Percentiles rank a stretch among this genome's conserved stretches.
Conservation (phyloP, 441 rosid species). For the Gossypium schwendimanii region DNA sequence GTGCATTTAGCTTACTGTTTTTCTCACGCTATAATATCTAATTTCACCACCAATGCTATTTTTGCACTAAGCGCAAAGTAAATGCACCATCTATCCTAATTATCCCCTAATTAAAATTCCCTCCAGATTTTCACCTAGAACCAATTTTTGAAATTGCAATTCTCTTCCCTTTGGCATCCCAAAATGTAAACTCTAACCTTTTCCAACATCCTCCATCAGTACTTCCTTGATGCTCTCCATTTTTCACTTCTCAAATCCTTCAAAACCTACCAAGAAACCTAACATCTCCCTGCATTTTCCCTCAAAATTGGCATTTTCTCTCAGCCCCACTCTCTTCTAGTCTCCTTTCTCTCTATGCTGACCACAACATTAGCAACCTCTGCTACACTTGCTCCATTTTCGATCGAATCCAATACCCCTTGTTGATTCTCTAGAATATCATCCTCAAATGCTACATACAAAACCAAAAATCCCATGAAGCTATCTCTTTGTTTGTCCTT, state of each 20-base stretch:
- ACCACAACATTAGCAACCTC: slow-evolving; percentile 30
- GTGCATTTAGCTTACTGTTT: no score
- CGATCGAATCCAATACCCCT: slow-evolving; percentile 24
- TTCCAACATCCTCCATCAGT: slow-evolving; percentile 9
- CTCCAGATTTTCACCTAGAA: neutral
- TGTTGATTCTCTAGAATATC: slow-evolving; percentile 40
- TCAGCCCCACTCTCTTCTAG: slow-evolving; percentile 33
- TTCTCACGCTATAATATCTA: no score
- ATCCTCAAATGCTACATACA: slow-evolving; percentile 38
- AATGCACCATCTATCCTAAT: no score
- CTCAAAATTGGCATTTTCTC: slow-evolving; percentile 33
- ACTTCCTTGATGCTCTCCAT: slow-evolving; percentile 14
- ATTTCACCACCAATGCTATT: no score
- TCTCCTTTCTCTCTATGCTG: slow-evolving; percentile 39
- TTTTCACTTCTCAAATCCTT: slow-evolving; percentile 27
- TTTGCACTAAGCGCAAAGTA: no score
- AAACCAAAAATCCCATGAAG: slow-evolving; percentile 40
- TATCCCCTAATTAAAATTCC: neutral
- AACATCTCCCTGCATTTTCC: slow-evolving; percentile 38
- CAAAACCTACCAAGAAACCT: slow-evolving; percentile 29
- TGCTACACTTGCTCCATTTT: slow-evolving; percentile 36
- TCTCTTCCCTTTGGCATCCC: neutral
- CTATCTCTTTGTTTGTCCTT: slow-evolving; percentile 30
- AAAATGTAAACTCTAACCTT: slow-evolving; percentile 6
- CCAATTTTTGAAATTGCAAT: neutral